phyloP scores from a whole-genome alignment of 345 rosid genomes.

The Arabis hirsuta region DNA sequence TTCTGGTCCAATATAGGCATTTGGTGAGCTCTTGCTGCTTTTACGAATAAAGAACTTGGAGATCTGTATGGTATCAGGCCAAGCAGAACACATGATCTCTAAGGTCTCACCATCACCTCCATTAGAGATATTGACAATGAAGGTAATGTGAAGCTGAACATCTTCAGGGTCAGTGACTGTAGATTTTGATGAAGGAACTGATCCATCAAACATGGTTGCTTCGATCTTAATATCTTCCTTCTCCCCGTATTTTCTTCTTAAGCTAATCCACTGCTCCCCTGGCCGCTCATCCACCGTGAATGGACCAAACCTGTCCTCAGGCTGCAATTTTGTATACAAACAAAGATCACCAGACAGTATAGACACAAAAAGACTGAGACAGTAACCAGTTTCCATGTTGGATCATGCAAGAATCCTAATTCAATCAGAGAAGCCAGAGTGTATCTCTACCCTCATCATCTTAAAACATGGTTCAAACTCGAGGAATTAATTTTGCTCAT shows the following conservation, averaged over 20 bases:
- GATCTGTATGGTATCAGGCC: constrained; percentile 76
- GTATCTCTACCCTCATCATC: background rate
- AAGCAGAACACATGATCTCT: constrained; percentile 81
- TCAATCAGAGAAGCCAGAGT: background rate
- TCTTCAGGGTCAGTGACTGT: constrained; percentile 42
- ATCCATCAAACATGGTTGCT: constrained; percentile 87
- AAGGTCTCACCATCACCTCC: constrained; percentile 52
- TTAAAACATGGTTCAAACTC: background rate
- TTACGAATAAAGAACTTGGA: constrained; percentile 57
- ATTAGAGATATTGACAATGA: constrained; percentile 68
- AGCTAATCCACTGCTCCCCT: constrained; percentile 84
- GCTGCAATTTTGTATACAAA: constrained; percentile 50
- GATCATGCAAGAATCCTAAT: background rate
- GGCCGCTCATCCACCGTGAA: constrained; percentile 66
- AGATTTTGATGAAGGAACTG: constrained; percentile 53
- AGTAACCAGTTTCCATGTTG: background rate
- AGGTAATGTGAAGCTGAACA: constrained; percentile 65
- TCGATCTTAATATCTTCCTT: constrained; percentile 79
- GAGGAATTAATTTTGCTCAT: too few relatives aligned
- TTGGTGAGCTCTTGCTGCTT: constrained; percentile 38
- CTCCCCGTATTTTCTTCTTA: constrained; percentile 62
- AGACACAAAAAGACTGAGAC: background rate
- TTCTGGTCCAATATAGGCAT: constrained; percentile 68
- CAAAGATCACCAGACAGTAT: background rate
- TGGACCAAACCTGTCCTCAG: constrained; percentile 49